Percentiles rank a stretch among this genome's conserved stretches.
phyloP scores from a whole-genome alignment of 495 filamentous ascomycete species.

The Talaromyces ruber region DNA sequence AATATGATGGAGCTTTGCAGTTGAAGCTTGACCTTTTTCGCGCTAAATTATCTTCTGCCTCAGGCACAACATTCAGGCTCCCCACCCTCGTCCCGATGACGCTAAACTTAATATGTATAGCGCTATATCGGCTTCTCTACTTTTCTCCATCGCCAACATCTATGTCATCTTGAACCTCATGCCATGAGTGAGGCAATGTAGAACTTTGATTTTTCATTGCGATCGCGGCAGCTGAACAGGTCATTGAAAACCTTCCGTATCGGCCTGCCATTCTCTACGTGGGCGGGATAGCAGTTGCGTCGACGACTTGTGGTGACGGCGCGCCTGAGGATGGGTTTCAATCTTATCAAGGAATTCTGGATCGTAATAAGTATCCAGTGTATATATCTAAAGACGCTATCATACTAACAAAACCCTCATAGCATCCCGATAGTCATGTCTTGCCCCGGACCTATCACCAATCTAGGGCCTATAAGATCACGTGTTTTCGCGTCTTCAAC shows the following conservation, averaged over 20 bases:
- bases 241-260: too few relatives aligned
- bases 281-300: too few relatives aligned
- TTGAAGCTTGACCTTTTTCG: neutral
- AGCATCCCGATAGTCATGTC: neutral
- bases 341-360: too few relatives aligned
- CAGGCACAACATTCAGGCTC: neutral
- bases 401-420: neutral
- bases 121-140: neutral
- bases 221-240: too few relatives aligned
- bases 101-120: neutral
- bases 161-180: neutral
- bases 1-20: neutral
- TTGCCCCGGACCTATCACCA: neutral
- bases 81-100: neutral
- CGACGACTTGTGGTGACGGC: too few relatives aligned
- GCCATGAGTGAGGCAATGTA: neutral
- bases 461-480: neutral
- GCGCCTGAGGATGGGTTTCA: too few relatives aligned
- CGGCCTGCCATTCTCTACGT: neutral
- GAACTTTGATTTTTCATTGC: neutral
- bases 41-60: neutral
- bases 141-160: too few relatives aligned
- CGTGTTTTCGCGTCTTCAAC: neutral
- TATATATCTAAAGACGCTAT: neutral
- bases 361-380: too few relatives aligned